phyloP scores from a whole-genome alignment of 2,329 filamentous ascomycete genomes.

The Fusarium sp. region DNA sequence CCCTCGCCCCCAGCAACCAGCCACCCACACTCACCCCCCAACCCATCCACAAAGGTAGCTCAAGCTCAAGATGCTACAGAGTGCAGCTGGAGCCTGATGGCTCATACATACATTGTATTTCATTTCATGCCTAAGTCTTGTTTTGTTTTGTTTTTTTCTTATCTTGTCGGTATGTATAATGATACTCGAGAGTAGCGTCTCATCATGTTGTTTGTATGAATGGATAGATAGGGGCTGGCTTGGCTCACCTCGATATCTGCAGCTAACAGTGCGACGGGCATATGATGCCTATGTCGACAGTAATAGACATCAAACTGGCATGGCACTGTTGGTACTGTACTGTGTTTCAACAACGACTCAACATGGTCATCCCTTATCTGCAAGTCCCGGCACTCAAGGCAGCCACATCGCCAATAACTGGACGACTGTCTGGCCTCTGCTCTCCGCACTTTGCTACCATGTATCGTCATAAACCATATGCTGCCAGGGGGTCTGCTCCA shows the following conservation, averaged over 20 bases:
- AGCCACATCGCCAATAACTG: constrained; percentile 12
- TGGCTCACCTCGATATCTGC: neutral
- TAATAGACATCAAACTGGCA: neutral
- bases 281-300: neutral
- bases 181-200: neutral
- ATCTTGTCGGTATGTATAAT: neutral
- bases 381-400: constrained; percentile 8
- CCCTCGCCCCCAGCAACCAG: constrained; percentile 17
- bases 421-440: constrained; percentile 10
- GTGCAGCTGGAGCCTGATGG: neutral
- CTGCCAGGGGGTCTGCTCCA: constrained; percentile 11
- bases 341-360: constrained; percentile 1
- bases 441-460: constrained; percentile 5
- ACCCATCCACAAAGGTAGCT: constrained; percentile 5
- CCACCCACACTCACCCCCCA: constrained; percentile 1
- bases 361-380: neutral
- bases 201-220: neutral
- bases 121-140: neutral
- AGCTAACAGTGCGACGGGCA: constrained; percentile 2
- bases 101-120: neutral
- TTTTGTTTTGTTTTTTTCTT: neutral
- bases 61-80: constrained; percentile 2
- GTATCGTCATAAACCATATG: constrained; percentile 23
- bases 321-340: constrained; percentile 8
- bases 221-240: constrained; percentile 5